Percentiles rank a stretch among this genome's conserved stretches.
These are phyloP conservation scores for Chalara sp. DNA, from an alignment of 2,329 filamentous ascomycete species.

Conservation along the genomic window DNA sequence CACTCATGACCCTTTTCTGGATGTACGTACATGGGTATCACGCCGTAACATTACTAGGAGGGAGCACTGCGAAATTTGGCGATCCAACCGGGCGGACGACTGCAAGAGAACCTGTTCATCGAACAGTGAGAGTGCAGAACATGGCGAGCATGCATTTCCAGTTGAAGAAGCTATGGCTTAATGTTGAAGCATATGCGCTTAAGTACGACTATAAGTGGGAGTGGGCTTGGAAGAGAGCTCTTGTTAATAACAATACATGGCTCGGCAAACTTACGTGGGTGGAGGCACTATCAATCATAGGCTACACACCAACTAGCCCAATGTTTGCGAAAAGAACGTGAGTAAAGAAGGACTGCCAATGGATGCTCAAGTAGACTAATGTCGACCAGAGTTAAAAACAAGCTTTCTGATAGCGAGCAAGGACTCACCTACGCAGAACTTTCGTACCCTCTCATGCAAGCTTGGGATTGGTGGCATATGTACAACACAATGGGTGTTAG, in stretches of 20 bases:
- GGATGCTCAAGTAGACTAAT: neutral
- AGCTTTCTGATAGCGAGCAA: constrained; percentile 70
- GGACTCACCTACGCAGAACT: constrained; percentile 96
- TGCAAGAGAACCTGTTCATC: constrained; percentile 48
- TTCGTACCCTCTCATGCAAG: constrained; percentile 85
- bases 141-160: constrained; percentile 63
- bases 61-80: constrained; percentile 70
- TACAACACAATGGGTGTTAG: constrained; percentile 62
- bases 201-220: constrained; percentile 61
- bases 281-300: constrained; percentile 70
- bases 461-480: constrained; percentile 94
- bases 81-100: constrained; percentile 68
- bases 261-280: constrained; percentile 64
- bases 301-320: constrained; percentile 70
- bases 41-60: constrained; percentile 61
- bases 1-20: constrained; percentile 80
- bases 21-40: constrained; percentile 71
- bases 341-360: constrained; percentile 31
- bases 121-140: constrained; percentile 52
- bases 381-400: constrained; percentile 58
- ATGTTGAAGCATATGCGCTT: constrained; percentile 59
- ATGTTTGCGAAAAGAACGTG: constrained; percentile 87
- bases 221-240: constrained; percentile 57
- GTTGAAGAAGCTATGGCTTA: constrained; percentile 64
- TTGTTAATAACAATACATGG: constrained; percentile 84